Evolutionary conservation across 1,284 basidiomycete genomes (phyloP), one percentile per base, ranked within the genome.

Genomic region (Rhodotorula sp.): DNA sequence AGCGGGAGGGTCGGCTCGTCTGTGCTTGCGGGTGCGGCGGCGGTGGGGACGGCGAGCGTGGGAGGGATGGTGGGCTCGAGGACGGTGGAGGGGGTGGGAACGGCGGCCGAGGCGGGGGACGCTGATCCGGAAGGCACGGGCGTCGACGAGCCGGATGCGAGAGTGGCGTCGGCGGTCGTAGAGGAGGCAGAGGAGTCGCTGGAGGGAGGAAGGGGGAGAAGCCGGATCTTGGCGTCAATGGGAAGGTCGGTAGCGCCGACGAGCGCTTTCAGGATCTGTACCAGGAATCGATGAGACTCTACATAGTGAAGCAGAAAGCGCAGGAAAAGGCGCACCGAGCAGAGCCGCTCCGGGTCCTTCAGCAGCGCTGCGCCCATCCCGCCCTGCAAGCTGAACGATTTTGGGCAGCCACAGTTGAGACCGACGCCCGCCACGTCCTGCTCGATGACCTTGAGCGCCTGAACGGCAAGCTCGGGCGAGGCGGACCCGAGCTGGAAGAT

Each of bases 281-380:
- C 16, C 25, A n/a, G 25, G 0, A 5, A 1, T 10, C 0, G 0
- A 14, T 5, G 50, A 48, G n/a, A 59, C 42, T 23, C 27, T 34
- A 14, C 1, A 9, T 7, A 1, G 23, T 1, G 41, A 27, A n/a
- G n/a, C 3, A 27, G 19, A 57, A 42, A 2, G 49, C 53, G n/a
- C 3, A 27, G 21, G 10, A 12, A 12, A 14, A 42, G 21, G 65
- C 78, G 25, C 52, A 80, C 79, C 12, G 78, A 79, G 80, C 95
- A 95, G 17, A 99, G 86, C 27, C 94, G 84, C 79, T 97, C 93
- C 0, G 97, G 94, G 53, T 91, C 95, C 10, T 90, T 89, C 60
- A 99, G 88, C 21, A 99, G 85, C 17, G 93, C 95, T 3, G 97
- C 95, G 25, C 97, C 97, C 95, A 99, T 98, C 1, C 97, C 96